Evolutionary conservation across 2,329 filamentous ascomycete genomes (phyloP).

Genomic region (Karstenula rhodostoma): DNA sequence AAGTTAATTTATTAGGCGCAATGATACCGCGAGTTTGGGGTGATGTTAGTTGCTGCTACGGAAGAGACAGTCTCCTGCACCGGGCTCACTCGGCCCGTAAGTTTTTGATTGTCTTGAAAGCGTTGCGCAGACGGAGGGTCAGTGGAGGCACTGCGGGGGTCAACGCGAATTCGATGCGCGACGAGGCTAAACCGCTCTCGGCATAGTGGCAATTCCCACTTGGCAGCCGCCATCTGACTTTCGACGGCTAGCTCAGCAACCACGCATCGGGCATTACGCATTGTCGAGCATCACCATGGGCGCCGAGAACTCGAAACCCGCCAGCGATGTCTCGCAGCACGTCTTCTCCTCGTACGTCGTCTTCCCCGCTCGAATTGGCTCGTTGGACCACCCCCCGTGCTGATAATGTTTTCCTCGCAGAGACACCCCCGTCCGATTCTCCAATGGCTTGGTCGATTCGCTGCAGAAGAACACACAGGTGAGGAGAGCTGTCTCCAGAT

Average conservation of each 20-base stretch:
- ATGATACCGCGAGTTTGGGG: not conserved
- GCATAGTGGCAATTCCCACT: conserved; percentile 29
- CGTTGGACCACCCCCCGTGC: conserved; percentile 20
- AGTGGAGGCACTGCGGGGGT: not conserved
- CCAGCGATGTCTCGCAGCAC: conserved; percentile 63
- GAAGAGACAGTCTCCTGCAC: not conserved
- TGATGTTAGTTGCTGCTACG: not conserved
- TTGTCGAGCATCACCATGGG: conserved; percentile 60
- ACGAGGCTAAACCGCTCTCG: conserved; percentile 12
- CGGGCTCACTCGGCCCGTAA: too few relatives aligned
- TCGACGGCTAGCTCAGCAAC: conserved; percentile 38
- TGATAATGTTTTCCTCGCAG: conserved; percentile 54
- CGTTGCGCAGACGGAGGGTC: too few relatives aligned
- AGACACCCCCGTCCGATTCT: conserved; percentile 73
- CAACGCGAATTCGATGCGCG: conserved; percentile 20
- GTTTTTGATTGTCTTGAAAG: too few relatives aligned
- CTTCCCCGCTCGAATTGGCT: conserved; percentile 32
- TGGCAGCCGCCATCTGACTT: conserved; percentile 42
- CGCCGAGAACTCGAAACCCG: conserved; percentile 68
- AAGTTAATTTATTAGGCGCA: not conserved
- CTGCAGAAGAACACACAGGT: conserved; percentile 89
- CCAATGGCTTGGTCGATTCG: conserved; percentile 81
- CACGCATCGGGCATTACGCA: conserved; percentile 19
- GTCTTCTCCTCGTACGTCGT: conserved; percentile 67
- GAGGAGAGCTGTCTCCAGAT: conserved; percentile 31